Base-by-base conservation (phyloP, 805 yeast genomes). In the Suhomyces pyralidae region DNA sequence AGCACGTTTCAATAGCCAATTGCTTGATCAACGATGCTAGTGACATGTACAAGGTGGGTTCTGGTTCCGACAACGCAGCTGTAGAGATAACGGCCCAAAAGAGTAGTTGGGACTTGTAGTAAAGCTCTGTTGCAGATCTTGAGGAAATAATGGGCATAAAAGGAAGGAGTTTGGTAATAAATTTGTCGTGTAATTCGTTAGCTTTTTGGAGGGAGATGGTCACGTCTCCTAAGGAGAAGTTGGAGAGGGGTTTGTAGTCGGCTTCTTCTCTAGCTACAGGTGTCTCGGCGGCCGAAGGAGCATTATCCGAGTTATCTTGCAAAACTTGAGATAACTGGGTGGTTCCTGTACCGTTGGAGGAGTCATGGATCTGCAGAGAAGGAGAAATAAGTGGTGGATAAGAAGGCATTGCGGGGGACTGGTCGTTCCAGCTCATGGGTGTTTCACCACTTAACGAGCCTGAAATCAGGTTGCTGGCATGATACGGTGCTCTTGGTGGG, bases 71-170 rank as follows among this genome's bases (percentile, higher is more conserved):
- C 17, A 87, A 72, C 45, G 94, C 84, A 0, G 97, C 96, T 0
- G 96, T 90, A 45, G 89, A 74, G 76, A 90, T 87, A 2, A 91
- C 93, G 0, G 96, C 81, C 97, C 97, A 92, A 64, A 92, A 92
- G 49, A 92, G 73, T 20, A 91, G 74, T 62, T 88, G 93, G 0
- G 96, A 88, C 62, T 89, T 94, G 15, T 86, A 80, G 66, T 89
- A 90, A 19, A 92, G 78, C 63, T 88, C 94, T 0, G 84, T 78
- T 2, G 96, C 92, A 45, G 82, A 78, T 44, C 78, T 73, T 0
- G 96, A 83, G 26, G 84, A 79, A 64, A 92, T 73, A 10, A 92
- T 88, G 2, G 97, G 97, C 60, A 91, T 74, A 59, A 79, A 86
- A 0, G 96, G 96, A 22, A 88, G 71, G 61, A 85, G 86, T 52